Percentiles rank a stretch among this genome's conserved stretches.
phyloP scores from a whole-genome alignment of 1,139 yeast species.

The Nakaseomyces sp. region DNA sequence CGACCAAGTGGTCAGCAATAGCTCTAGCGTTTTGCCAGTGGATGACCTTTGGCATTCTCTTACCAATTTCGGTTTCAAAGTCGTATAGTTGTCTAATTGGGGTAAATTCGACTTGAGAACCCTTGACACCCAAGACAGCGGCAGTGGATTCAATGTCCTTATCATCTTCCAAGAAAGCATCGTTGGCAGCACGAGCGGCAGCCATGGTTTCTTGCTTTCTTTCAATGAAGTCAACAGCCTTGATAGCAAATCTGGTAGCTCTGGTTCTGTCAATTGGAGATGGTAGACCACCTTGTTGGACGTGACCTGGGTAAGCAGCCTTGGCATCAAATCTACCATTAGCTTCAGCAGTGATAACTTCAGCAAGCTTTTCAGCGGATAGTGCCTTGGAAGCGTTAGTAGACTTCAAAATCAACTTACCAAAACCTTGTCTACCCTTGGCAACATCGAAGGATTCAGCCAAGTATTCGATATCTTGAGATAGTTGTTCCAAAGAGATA shows the following conservation, averaged over 20 bases:
- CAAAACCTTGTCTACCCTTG: conserved; percentile 67
- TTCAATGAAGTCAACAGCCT: conserved; percentile 63
- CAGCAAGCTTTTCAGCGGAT: conserved; percentile 57
- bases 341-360: conserved; percentile 58
- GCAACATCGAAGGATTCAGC: conserved; percentile 62
- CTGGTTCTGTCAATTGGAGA: conserved; percentile 67
- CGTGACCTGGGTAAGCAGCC: conserved; percentile 77
- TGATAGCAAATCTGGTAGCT: conserved; percentile 62
- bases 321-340: conserved; percentile 62
- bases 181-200: conserved; percentile 28
- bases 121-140: conserved; percentile 75
- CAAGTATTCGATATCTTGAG: conserved; percentile 66
- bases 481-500: conserved; percentile 60
- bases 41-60: conserved; percentile 81
- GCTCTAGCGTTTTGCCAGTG: conserved; percentile 74
- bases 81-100: conserved; percentile 71
- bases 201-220: conserved; percentile 30
- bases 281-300: conserved; percentile 77
- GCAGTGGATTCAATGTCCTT: conserved; percentile 50
- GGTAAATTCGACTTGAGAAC: conserved; percentile 67
- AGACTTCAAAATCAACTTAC: conserved; percentile 61
- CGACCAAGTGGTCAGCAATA: conserved; percentile 78
- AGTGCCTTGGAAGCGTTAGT: conserved; percentile 63
- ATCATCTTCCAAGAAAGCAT: conserved; percentile 29
- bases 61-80: conserved; percentile 68